These are phyloP conservation scores for Rhizopus arrhizus DNA, from an alignment of 371 early-diverging fungal genomes.

Conservation along the genomic window DNA sequence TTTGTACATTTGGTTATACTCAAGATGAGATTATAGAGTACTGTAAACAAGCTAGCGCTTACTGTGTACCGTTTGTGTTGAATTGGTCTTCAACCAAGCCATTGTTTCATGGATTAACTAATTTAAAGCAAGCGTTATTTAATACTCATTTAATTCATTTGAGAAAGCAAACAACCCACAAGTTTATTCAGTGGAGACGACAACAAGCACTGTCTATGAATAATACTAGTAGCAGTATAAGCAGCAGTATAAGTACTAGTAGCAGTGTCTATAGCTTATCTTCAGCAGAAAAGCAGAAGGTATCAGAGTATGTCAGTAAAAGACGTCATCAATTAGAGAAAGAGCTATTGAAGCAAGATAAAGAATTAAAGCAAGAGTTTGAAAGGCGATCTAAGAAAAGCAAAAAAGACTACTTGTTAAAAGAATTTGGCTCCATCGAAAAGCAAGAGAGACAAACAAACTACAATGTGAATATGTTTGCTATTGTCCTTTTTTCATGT, in stretches of 20 bases:
- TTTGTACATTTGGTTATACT: constrained; percentile 13
- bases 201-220: background rate
- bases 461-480: background rate
- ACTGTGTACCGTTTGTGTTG: constrained; percentile 17
- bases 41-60: constrained; percentile 14
- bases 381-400: constrained; percentile 8
- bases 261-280: constrained; percentile 1
- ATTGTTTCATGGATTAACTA: constrained; percentile 18
- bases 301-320: constrained; percentile 24
- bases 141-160: constrained; percentile 8
- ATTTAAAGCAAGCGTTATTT: constrained; percentile 19
- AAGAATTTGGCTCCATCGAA: constrained; percentile 7
- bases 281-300: constrained; percentile 14
- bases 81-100: constrained; percentile 18
- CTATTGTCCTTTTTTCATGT: background rate
- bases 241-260: background rate
- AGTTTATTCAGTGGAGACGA: constrained; percentile 21
- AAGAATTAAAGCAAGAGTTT: constrained; percentile 22
- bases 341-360: constrained; percentile 26
- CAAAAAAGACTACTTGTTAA: constrained; percentile 17
- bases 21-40: constrained; percentile 7
- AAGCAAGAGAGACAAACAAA: background rate
- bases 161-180: constrained; percentile 11
- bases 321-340: constrained; percentile 28
- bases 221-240: constrained; percentile 3